These are phyloP conservation scores for Acarospora socialis DNA, from an alignment of 2,329 filamentous ascomycete genomes.

Conservation along the genomic window DNA sequence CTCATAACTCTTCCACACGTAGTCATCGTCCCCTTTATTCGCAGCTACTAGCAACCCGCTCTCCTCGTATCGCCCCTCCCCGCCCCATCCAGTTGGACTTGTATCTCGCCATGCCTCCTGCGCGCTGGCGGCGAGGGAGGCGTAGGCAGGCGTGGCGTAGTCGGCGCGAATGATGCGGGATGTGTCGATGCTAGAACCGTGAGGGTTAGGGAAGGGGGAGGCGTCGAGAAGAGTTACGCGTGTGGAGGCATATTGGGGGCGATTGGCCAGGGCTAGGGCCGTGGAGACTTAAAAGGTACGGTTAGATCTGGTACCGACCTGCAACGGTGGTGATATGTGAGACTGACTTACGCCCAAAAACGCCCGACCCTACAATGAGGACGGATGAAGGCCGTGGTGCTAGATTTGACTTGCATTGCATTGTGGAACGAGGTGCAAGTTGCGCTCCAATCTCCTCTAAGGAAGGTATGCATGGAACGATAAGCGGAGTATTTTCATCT, in stretches of 20 bases:
- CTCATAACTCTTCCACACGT: conserved; percentile 44
- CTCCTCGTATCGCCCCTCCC: conserved; percentile 54
- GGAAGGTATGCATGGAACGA: too few relatives aligned
- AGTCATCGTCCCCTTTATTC: conserved; percentile 33
- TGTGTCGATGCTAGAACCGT: conserved; percentile 45
- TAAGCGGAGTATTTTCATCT: too few relatives aligned
- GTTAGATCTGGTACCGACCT: neutral
- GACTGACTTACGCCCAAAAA: conserved; percentile 34
- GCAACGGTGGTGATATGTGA: neutral
- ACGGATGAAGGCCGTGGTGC: conserved; percentile 31
- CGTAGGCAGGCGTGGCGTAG: conserved; percentile 69
- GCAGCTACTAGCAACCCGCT: conserved; percentile 53
- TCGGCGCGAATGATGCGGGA: conserved; percentile 55
- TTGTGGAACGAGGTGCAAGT: too few relatives aligned
- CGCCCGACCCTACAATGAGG: conserved; percentile 55
- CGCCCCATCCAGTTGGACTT: conserved; percentile 19
- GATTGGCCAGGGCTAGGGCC: conserved; percentile 54
- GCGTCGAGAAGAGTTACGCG: conserved; percentile 45
- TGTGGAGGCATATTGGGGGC: conserved; percentile 33
- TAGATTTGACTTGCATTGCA: too few relatives aligned
- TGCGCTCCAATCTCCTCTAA: too few relatives aligned
- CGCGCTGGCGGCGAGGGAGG: conserved; percentile 55
- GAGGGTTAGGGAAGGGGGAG: conserved; percentile 42
- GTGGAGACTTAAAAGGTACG: conserved; percentile 34
- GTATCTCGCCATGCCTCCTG: conserved; percentile 48